Evolutionary conservation across 352 stramenopile genomes (phyloP).

Genomic region (Phytopythium boreale): DNA sequence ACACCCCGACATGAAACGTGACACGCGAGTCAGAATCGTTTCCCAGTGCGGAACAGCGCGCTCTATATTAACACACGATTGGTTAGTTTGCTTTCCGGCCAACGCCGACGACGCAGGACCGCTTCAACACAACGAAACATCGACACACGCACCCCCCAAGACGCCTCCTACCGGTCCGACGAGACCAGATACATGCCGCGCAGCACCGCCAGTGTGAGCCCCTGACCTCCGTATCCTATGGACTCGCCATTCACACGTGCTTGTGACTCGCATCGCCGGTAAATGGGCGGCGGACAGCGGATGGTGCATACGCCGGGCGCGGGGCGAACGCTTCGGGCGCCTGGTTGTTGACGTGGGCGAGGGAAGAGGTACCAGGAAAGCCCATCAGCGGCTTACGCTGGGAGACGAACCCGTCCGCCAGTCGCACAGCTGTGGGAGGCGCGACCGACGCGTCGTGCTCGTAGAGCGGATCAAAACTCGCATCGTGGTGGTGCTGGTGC

Average conservation of each 20-base stretch:
- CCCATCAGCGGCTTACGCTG: background rate
- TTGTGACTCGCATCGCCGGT: background rate
- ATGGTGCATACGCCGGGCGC: background rate
- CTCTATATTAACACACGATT: background rate
- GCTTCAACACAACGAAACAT: background rate
- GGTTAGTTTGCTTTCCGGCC: background rate
- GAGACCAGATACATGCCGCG: background rate
- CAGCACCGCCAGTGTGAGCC: no score
- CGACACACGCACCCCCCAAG: background rate
- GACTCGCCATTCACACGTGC: slow-evolving; percentile 2
- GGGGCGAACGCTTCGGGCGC: background rate
- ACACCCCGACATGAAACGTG: no score
- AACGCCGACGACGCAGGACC: no score
- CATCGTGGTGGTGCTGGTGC: background rate
- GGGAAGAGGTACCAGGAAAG: background rate
- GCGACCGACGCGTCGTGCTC: background rate
- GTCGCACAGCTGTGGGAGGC: background rate
- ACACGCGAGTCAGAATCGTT: no score
- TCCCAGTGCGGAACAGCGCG: no score
- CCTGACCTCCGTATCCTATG: background rate
- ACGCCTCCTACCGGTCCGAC: background rate
- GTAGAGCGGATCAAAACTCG: background rate
- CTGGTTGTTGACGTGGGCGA: background rate
- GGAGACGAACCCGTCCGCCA: background rate
- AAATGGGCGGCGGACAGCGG: background rate